Evolutionary conservation across 139 green algal species (phyloP).

Genomic region (Zygnema cylindricum): DNA sequence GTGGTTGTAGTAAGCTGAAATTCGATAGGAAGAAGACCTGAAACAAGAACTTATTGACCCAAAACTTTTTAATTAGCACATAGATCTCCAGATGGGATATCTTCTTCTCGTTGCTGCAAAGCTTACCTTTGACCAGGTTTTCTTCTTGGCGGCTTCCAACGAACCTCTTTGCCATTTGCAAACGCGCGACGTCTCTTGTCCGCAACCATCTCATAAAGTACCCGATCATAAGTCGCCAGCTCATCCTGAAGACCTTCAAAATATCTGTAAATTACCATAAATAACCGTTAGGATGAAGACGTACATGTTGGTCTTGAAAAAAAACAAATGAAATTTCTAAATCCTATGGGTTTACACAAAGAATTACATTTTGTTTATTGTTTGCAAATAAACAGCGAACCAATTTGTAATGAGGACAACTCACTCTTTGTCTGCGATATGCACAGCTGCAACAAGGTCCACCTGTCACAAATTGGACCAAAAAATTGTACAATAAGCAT

Average conservation of each 20-base stretch:
- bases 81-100: too few species aligned
- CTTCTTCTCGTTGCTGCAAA: too few species aligned
- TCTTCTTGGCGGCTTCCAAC: constrained; percentile 36
- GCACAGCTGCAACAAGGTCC: constrained; percentile 48
- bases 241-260: constrained; percentile 57
- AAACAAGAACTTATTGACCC: too few species aligned
- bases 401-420: neutral
- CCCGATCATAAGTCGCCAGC: constrained; percentile 50
- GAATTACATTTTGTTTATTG: neutral
- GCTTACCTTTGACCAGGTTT: constrained; percentile 30
- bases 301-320: neutral
- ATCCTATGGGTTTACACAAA: neutral
- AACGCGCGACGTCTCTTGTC: constrained; percentile 47
- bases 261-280: constrained; percentile 22
- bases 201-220: constrained; percentile 64
- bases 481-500: too few species aligned
- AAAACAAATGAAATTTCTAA: neutral
- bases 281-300: neutral
- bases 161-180: constrained; percentile 21
- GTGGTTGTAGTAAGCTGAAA: too few species aligned
- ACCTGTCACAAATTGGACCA: constrained; percentile 25
- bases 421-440: constrained; percentile 52
- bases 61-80: too few species aligned
- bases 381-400: neutral
- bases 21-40: too few species aligned